Percentiles rank a stretch among this genome's conserved stretches.
Conservation (phyloP, 1,139 yeast species). For the Diutina rugosa region DNA sequence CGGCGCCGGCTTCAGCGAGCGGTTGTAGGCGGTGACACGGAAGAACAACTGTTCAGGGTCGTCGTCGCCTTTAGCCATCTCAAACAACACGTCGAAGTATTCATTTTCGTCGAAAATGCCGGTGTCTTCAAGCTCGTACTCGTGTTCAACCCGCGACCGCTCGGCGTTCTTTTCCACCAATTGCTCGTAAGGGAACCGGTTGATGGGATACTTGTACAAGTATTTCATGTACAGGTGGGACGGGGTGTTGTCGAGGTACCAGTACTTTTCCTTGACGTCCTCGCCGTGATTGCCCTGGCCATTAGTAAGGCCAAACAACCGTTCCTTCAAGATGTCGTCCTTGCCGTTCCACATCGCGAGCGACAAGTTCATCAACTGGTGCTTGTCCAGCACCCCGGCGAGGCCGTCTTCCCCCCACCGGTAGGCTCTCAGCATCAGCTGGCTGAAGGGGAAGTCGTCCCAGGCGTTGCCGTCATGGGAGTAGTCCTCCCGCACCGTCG, state of each 20-base stretch:
- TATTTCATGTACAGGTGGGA: conserved; percentile 91
- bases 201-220: conserved; percentile 84
- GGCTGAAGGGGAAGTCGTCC: conserved; percentile 83
- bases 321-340: conserved; percentile 78
- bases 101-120: conserved; percentile 67
- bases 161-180: conserved; percentile 58
- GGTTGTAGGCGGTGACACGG: conserved; percentile 80
- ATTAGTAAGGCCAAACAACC: conserved; percentile 81
- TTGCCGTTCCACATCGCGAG: conserved; percentile 89
- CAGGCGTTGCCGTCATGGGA: conserved; percentile 85
- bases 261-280: conserved; percentile 77
- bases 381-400: conserved; percentile 84
- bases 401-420: conserved; percentile 98
- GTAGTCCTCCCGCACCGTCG: conserved; percentile 89
- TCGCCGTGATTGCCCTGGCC: conserved; percentile 96
- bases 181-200: conserved; percentile 70
- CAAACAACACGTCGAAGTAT: conserved; percentile 84
- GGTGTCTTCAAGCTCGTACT: conserved; percentile 67
- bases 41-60: conserved; percentile 75
- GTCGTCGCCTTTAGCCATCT: conserved; percentile 78
- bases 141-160: conserved; percentile 50
- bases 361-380: conserved; percentile 63
- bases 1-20: conserved; percentile 78
- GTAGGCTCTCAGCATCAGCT: conserved; percentile 70
- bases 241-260: conserved; percentile 83